Conservation (phyloP, 768 basidiomycete species). For the Collybiopsis confluens region DNA sequence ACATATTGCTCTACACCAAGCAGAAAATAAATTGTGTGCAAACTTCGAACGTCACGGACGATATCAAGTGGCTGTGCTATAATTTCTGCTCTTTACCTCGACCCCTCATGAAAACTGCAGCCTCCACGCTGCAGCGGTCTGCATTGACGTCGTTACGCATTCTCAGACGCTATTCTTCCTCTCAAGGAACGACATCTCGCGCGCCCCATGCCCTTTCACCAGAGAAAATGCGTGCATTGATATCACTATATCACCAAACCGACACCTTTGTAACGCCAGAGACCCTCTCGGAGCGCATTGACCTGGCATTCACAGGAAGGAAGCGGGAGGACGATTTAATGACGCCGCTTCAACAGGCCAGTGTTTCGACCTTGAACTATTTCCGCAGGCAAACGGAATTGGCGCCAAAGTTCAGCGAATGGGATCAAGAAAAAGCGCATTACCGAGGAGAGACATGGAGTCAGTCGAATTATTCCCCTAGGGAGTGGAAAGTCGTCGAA, state of each 20-base stretch:
- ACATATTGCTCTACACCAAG: too few relatives aligned
- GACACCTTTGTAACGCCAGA: constrained; percentile 67
- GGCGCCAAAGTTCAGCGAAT: constrained; percentile 35
- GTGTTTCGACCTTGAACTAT: neutral
- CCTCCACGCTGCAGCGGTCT: neutral
- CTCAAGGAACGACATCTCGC: constrained; percentile 20
- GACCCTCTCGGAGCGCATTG: constrained; percentile 61
- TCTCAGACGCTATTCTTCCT: constrained; percentile 14
- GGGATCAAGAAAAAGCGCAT: constrained; percentile 23
- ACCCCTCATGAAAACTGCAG: neutral
- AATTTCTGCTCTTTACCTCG: neutral
- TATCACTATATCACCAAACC: constrained; percentile 75
- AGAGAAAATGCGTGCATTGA: constrained; percentile 65
- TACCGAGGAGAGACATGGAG: neutral
- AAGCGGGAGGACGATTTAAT: neutral
- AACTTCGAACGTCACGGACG: too few relatives aligned
- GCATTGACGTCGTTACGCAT: neutral
- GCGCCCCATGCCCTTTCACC: constrained; percentile 37
- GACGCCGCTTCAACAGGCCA: neutral
- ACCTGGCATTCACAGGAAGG: constrained; percentile 48
- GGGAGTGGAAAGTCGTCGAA: constrained; percentile 43
- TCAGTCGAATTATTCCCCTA: constrained; percentile 12
- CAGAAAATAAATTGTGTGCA: too few relatives aligned
- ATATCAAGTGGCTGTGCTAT: constrained; percentile 5
- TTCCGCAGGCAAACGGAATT: constrained; percentile 16